Evolutionary conservation across 345 rosid species (phyloP).

Genomic region (Salix exigua): DNA sequence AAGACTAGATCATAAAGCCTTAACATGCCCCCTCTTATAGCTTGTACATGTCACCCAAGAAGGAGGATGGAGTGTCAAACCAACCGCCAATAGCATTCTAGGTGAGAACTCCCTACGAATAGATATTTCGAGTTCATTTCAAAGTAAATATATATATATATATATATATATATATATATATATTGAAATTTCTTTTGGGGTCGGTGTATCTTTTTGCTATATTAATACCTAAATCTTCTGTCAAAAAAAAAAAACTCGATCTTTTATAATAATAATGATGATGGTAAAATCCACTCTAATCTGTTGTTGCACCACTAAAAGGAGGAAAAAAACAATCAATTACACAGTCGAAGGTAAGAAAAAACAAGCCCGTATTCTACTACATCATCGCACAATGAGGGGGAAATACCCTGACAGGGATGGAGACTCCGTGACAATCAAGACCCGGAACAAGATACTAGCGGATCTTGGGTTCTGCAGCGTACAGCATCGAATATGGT

Average conservation of each 20-base stretch:
- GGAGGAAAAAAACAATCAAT: conserved; percentile 7
- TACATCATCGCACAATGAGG: conserved; percentile 67
- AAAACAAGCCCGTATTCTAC: background rate
- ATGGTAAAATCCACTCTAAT: conserved; percentile 8
- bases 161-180: no score
- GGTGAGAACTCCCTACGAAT: background rate
- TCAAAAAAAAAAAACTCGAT: no score
- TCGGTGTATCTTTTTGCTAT: no score
- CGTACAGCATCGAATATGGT: background rate
- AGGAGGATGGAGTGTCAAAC: background rate
- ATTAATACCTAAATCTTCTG: no score
- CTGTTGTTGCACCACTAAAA: background rate
- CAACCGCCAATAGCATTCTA: background rate
- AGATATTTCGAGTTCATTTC: no score
- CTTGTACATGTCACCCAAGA: background rate
- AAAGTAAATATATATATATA: no score
- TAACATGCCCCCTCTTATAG: background rate
- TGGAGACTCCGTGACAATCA: conserved; percentile 37
- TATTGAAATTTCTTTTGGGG: no score
- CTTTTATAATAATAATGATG: no score
- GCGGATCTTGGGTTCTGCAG: conserved; percentile 13
- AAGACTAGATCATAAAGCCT: background rate
- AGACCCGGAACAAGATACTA: conserved; percentile 8
- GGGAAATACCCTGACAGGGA: conserved; percentile 62
- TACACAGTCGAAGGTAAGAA: conserved; percentile 3